Conservation (phyloP, 257 asterid species). For the Salvia rosmarinus region DNA sequence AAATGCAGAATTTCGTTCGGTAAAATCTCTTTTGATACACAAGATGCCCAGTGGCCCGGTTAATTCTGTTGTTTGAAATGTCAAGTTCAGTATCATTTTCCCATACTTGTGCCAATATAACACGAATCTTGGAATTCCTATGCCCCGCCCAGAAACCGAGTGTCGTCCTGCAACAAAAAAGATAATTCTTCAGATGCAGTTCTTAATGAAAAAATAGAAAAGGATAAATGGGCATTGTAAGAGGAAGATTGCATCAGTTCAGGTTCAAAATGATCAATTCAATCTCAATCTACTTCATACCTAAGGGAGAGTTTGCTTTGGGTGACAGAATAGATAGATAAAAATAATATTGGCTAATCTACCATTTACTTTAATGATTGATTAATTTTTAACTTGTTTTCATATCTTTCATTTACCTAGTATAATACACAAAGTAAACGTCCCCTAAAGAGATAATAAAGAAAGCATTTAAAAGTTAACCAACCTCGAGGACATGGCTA, state of each 20-base stretch:
- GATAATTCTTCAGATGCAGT: conserved; percentile 18
- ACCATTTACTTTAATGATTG: too few relatives aligned
- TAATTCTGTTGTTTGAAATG: conserved; percentile 80
- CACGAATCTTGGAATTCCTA: conserved; percentile 93
- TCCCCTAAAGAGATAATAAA: background rate
- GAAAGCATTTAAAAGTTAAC: too few relatives aligned
- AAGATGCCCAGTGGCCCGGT: conserved; percentile 88
- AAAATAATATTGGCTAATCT: too few relatives aligned
- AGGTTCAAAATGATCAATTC: background rate
- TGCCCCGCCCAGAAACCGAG: conserved; percentile 99
- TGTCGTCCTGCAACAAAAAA: conserved; percentile 66
- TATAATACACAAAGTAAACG: too few relatives aligned
- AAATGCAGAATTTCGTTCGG: conserved; percentile 87
- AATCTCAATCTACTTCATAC: background rate
- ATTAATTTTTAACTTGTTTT: too few relatives aligned
- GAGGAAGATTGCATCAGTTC: background rate
- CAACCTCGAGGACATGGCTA: too few relatives aligned
- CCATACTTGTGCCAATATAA: conserved; percentile 90
- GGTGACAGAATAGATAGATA: too few relatives aligned
- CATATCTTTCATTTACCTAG: too few relatives aligned
- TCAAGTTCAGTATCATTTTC: conserved; percentile 97
- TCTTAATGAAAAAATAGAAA: background rate
- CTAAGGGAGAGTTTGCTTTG: too few relatives aligned
- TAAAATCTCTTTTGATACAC: conserved; percentile 90
- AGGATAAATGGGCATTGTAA: background rate